These are phyloP conservation scores for Digitaria exilis DNA, from an alignment of 202 grass and related monocot genomes.

Conservation along the genomic window DNA sequence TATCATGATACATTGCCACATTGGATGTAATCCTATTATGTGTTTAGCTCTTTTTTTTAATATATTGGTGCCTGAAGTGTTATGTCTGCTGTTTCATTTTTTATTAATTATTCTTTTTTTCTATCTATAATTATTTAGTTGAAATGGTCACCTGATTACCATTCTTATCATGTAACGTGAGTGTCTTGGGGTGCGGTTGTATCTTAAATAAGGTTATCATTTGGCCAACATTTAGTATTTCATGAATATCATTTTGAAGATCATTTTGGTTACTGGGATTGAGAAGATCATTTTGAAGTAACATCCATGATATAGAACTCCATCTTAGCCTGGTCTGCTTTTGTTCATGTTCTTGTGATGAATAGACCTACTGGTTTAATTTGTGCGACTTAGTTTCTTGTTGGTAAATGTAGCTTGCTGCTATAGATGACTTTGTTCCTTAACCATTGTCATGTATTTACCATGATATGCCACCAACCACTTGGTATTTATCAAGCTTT, in stretches of 20 bases:
- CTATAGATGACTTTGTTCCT: background rate
- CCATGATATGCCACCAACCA: background rate
- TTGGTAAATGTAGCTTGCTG: background rate
- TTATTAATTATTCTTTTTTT: background rate
- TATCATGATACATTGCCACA: no score
- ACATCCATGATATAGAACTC: background rate
- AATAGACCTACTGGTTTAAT: background rate
- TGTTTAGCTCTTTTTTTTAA: no score
- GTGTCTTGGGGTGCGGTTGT: background rate
- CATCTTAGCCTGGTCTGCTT: background rate
- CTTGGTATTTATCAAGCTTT: background rate
- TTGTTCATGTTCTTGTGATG: background rate
- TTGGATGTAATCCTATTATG: no score
- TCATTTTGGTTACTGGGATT: no score
- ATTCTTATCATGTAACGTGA: background rate
- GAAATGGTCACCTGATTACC: background rate
- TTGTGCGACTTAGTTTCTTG: slow-evolving; percentile 1
- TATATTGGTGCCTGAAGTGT: background rate
- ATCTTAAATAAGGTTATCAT: background rate
- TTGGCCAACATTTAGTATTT: background rate
- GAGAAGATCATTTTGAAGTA: background rate
- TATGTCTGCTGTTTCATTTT: background rate
- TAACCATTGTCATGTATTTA: background rate
- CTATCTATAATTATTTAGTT: background rate
- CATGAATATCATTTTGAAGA: background rate